Evolutionary conservation across 140 eudicot genomes (phyloP), one percentile per base, ranked within the genome.

Genomic region (Flaveria floridana): DNA sequence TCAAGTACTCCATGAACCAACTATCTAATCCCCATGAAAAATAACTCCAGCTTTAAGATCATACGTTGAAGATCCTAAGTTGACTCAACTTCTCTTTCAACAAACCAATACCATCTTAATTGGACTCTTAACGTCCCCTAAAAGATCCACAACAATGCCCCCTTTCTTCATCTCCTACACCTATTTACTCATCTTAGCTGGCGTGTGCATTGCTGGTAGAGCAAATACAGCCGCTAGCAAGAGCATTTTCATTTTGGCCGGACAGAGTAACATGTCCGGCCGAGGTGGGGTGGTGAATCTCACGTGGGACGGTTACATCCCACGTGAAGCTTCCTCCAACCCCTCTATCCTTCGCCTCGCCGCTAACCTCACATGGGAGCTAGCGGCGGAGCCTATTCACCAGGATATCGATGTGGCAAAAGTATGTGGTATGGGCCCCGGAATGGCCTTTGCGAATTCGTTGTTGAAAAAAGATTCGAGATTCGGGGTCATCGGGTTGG

Each of bases 251-350:
- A 34, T 90, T 18, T 68, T 90, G 3, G 89, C 95, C 72, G 97
- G 97, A 21, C 97, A 90, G 68, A 88, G 97, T 82, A 90, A 90
- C 77, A 90, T 90, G 97, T 76, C 97, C 30, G 95, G 92, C 5
- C 85, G 92, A 7, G 97, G 97, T 4, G 97, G 95, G 26, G 92
- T 90, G 1, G 28, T 80, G 0, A 85, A 86, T 74, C 68, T 47
- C 53, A 86, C 88, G 0, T 90, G 95, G 95, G 88, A 90, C 57
- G 83, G 90, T 16, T 10, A 82, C 65, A 76, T 88, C 72, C 97
- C 97, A 4, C 82, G 28, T 1, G 73, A 88, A 58, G 74, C 86
- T 67, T 58, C 71, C 9, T 65, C 89, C 8, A 86, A 65, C 70
- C 73, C 81, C 1, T 67, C 72, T 1, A 55, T 92, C 82, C 78